phyloP scores from a whole-genome alignment of 495 filamentous ascomycete species.

The Clohesyomyces aquaticus region DNA sequence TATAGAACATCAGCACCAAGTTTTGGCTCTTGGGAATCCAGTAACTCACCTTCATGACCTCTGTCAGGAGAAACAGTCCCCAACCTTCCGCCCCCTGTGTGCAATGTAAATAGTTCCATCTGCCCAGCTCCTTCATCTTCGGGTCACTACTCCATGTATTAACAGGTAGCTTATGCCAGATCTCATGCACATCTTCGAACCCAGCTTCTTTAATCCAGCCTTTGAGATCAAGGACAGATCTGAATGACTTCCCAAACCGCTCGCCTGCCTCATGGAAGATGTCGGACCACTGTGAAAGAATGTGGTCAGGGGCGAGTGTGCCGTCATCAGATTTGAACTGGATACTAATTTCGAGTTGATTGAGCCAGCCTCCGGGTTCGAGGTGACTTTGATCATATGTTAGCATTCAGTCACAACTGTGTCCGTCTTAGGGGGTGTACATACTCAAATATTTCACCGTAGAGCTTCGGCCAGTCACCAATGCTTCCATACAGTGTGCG shows the following conservation, averaged over 20 bases:
- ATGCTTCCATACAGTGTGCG: slow-evolving; percentile 62
- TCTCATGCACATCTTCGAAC: slow-evolving; percentile 35
- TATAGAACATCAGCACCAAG: not conserved
- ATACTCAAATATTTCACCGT: slow-evolving; percentile 40
- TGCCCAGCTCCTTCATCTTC: slow-evolving; percentile 38
- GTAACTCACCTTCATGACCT: slow-evolving; percentile 22
- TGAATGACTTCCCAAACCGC: slow-evolving; percentile 40
- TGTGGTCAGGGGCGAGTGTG: slow-evolving; percentile 7
- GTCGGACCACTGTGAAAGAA: slow-evolving; percentile 26
- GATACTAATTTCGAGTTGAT: slow-evolving; percentile 42
- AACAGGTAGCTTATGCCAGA: slow-evolving; percentile 35
- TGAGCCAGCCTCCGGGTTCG: slow-evolving; percentile 40
- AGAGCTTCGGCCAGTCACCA: slow-evolving; percentile 57
- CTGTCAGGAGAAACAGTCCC: slow-evolving; percentile 24
- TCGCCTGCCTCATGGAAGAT: slow-evolving; percentile 35
- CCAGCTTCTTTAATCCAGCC: slow-evolving; percentile 34
- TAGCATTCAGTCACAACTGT: not conserved
- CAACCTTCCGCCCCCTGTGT: slow-evolving; percentile 19
- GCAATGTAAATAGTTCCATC: slow-evolving; percentile 24
- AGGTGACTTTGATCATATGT: slow-evolving; percentile 17
- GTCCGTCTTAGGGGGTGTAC: not conserved
- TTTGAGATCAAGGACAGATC: slow-evolving; percentile 7
- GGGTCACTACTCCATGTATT: slow-evolving; percentile 34
- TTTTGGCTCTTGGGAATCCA: not conserved
- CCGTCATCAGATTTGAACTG: slow-evolving; percentile 29